Conservation (phyloP, 768 basidiomycete genomes). For the Lyophyllum semitale region DNA sequence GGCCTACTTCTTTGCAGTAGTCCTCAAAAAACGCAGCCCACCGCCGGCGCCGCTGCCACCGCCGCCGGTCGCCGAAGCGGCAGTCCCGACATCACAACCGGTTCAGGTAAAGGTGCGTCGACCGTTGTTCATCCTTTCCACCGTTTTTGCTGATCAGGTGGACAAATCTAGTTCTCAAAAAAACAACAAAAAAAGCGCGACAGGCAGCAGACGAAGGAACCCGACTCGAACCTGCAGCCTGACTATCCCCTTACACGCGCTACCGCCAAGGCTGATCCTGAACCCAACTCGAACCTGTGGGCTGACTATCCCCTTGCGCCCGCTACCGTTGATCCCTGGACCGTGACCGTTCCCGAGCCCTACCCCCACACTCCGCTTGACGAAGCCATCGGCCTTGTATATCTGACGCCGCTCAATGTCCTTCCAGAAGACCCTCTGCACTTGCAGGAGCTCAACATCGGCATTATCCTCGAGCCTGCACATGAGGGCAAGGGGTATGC, state of each 20-base stretch:
- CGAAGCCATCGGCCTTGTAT: conserved; percentile 42
- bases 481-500: conserved; percentile 46
- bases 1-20: conserved; percentile 43
- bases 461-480: conserved; percentile 45
- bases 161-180: too few relatives aligned
- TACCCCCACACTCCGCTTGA: too few relatives aligned
- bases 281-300: not conserved
- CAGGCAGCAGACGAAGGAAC: not conserved
- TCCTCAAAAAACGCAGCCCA: conserved; percentile 19
- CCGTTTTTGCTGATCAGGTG: too few relatives aligned
- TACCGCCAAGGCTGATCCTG: not conserved
- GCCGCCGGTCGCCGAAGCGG: not conserved
- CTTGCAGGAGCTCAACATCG: conserved; percentile 52
- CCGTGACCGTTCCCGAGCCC: too few relatives aligned
- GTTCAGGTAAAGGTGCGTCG: not conserved
- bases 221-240: not conserved
- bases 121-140: too few relatives aligned
- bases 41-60: not conserved
- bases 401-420: conserved; percentile 34
- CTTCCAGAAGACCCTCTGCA: conserved; percentile 29
- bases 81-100: not conserved
- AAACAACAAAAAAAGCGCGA: too few relatives aligned
- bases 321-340: not conserved
- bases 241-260: not conserved
- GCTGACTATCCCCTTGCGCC: not conserved